Percentiles rank a stretch among this genome's conserved stretches.
Evolutionary conservation across 140 eudicot species (phyloP).

Genomic region (Anethum foeniculum): DNA sequence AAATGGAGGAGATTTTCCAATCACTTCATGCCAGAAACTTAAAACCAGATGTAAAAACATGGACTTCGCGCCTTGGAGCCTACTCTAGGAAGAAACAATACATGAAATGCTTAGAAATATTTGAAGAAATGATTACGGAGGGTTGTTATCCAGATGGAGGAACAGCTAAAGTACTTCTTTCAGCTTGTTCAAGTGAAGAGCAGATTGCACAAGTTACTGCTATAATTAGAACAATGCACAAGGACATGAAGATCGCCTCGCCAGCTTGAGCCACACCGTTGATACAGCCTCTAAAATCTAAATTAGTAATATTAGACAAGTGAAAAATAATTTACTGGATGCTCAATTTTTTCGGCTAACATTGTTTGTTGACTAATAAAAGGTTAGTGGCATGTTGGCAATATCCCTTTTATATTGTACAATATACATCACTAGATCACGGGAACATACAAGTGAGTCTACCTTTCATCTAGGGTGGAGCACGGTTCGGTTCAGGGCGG

Average conservation of each 20-base stretch:
- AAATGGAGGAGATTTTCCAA: constrained; percentile 67
- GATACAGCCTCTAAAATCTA: not conserved
- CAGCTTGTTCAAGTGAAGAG: constrained; percentile 74
- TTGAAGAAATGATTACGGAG: constrained; percentile 75
- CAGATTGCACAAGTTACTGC: constrained; percentile 78
- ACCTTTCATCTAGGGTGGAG: no score
- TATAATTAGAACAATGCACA: constrained; percentile 77
- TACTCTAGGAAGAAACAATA: constrained; percentile 83
- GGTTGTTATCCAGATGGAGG: constrained; percentile 97
- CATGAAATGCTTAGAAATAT: constrained; percentile 56
- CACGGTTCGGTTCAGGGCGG: no score
- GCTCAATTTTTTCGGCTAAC: not conserved
- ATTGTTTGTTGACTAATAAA: not conserved
- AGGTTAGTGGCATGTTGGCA: not conserved
- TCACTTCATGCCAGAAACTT: constrained; percentile 37
- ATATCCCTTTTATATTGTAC: no score
- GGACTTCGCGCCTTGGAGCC: constrained; percentile 90
- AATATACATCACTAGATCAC: no score
- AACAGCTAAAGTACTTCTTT: constrained; percentile 74
- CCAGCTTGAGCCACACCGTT: constrained; percentile 3
- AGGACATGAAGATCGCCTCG: constrained; percentile 27
- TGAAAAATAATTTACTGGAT: not conserved
- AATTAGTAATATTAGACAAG: not conserved
- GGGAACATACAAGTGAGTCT: no score
- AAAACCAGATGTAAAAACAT: constrained; percentile 67